Base-by-base conservation (phyloP, 768 basidiomycete species). In the Fomitopsis serialis region DNA sequence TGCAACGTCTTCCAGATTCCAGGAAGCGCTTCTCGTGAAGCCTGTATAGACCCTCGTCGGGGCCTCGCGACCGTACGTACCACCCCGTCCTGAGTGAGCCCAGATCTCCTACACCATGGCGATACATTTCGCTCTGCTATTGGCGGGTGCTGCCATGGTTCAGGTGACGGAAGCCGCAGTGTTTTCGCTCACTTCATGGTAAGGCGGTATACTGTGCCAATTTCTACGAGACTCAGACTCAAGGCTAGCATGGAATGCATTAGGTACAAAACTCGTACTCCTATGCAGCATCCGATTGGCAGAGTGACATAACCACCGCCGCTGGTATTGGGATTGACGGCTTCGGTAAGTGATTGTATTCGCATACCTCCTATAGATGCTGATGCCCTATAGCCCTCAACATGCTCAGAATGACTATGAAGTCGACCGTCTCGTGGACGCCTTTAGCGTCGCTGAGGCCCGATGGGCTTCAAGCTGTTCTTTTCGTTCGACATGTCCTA, bases 401-500 rank as follows among this genome's bases (percentile, higher is more conserved):
- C 53, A 59, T 61, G 66, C 63, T 5, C 45, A 52, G 2, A 42
- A 59, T 8, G 61, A 64, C 22, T 68, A 68, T 37, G 66, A 68
- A 47, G 57, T 64, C 6, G 58, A 53, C 42, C 54, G 51, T 12
- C 58, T 74, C 19, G 63, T 63, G 1, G 63, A 63, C 42, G 73
- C 73, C 10, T 74, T 68, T 53, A 42, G 60, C 34, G 74, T 60
- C 2, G 58, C 67, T 2, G 73, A 70, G 45, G n/a, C n/a, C 54
- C 59, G 25, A 45, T 59, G 29, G 57, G 60, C 25, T 72, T 72
- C 65, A 69, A 71, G 61, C 56, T 74, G 17, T 71, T 73, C 61
- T 55, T 70, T 52, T 70, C 67, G 27, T 69, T 72, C 52, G 73
- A 73, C 54, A 69, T 71, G 70, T 61, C 63, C n/a, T 58, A 40